Base-by-base conservation (phyloP, 2,329 filamentous ascomycete genomes). In the Escovopsis sp. region DNA sequence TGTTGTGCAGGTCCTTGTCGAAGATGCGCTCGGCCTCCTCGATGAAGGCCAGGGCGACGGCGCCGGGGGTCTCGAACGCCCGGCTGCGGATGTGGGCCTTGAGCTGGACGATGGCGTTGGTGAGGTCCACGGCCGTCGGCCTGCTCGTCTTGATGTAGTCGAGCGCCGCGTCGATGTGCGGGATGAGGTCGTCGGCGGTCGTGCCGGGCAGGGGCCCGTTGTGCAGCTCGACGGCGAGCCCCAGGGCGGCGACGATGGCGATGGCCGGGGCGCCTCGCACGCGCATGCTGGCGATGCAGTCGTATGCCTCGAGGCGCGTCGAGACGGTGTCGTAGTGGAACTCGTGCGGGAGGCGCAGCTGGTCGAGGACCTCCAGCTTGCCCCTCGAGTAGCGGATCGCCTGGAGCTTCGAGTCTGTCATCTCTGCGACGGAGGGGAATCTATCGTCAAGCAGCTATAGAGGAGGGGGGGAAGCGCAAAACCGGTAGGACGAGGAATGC, bases 71-170 rank as follows among this genome's bases (percentile, higher is more conserved):
- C 28, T 62, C 61, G 12, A 11, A 9, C 18, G 70, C 68, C 6
- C 66, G 68, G 6, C 60, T 55, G 18, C 75, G 65, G 19, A 85
- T 73, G 19, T 75, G 67, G 8, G 64, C 67, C 56, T 82, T 86
- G 52, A 98, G 73, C 51, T 89, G 85, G 42, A 75, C 67, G 48
- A 89, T 87, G 38, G 89, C 89, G 64, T 96, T 94, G 43, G 81
- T 83, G 44, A 98, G 72, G 59, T 98, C 94, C 39, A 98, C 91
- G 5, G 91, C 91, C 1, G 91, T 98, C 1, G 91, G 91, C 36
- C 91, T 75, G 56, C 87, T 94, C 38, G 80, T 83, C 52, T 91
- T 81, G 38, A 98, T 72, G 58, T 93, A 95, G 51, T 89, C 80
- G 37, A 98, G 69, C 44, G 84, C 85, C 38, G 77, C 69, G 45